Percentiles rank a stretch among this genome's conserved stretches.
Conservation (phyloP, 306 rosid species). For the Sechiopsis laciniata region DNA sequence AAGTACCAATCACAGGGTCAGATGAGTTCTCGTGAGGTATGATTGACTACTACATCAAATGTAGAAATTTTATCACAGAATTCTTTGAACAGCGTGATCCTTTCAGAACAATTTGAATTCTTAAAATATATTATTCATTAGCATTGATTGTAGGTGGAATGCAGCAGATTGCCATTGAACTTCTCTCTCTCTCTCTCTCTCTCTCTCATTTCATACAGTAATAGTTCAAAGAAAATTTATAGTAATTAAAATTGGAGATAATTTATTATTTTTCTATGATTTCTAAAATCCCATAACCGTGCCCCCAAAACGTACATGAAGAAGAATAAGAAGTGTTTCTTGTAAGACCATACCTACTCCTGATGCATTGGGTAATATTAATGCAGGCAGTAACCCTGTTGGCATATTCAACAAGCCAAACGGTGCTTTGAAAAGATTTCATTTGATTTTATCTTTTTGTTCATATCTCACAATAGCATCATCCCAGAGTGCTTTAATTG, state of each 20-base stretch:
- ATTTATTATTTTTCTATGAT: constrained; percentile 7
- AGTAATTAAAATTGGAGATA: background rate
- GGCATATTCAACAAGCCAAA: constrained; percentile 12
- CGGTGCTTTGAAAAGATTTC: background rate
- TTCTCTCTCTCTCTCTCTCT: background rate
- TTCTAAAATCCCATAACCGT: background rate
- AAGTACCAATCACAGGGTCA: constrained; percentile 36
- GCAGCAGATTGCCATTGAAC: background rate
- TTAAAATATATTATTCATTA: background rate
- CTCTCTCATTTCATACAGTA: background rate
- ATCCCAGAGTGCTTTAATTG: background rate
- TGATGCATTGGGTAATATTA: background rate
- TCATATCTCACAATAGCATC: background rate
- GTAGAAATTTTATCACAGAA: constrained; percentile 18
- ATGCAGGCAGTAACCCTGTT: background rate
- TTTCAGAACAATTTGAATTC: constrained; percentile 9
- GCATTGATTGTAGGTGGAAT: constrained; percentile 4
- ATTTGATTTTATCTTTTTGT: background rate
- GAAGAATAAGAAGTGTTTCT: background rate
- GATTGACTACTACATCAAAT: constrained; percentile 18
- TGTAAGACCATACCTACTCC: background rate
- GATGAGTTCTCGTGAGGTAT: constrained; percentile 51
- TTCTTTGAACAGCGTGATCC: constrained; percentile 18
- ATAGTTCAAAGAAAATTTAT: background rate
- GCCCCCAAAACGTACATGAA: background rate